A percentile compares a stretch with the other conserved stretches of the same genome.
Conservation (phyloP, 352 stramenopile species). For the Phytopythium kandeliae region DNA sequence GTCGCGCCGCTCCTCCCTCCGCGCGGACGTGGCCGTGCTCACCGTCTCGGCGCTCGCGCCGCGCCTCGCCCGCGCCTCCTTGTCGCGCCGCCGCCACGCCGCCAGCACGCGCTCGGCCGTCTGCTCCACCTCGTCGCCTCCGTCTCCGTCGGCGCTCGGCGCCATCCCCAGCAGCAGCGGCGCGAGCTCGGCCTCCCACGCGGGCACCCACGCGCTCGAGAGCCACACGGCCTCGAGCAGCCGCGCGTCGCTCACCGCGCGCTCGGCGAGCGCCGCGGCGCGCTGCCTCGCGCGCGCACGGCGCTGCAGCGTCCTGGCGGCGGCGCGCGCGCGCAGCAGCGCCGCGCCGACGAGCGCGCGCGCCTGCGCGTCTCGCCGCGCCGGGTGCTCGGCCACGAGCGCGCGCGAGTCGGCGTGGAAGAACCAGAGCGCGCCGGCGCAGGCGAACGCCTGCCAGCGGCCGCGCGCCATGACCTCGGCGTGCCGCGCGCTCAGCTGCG, state of each 20-base stretch:
- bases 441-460: slow-evolving; percentile 63
- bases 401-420: slow-evolving; percentile 29
- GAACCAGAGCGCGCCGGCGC: slow-evolving; percentile 55
- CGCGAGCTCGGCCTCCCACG: slow-evolving; percentile 5
- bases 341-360: slow-evolving; percentile 33
- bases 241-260: slow-evolving; percentile 7
- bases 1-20: background rate
- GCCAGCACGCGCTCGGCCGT: slow-evolving; percentile 7
- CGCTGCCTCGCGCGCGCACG: slow-evolving; percentile 13
- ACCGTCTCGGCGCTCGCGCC: background rate
- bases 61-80: no score
- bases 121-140: no score
- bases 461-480: slow-evolving; percentile 38
- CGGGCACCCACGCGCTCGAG: slow-evolving; percentile 6
- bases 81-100: background rate
- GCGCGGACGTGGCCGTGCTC: background rate
- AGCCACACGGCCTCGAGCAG: slow-evolving; percentile 17
- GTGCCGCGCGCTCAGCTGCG: slow-evolving; percentile 34
- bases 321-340: slow-evolving; percentile 31
- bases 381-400: slow-evolving; percentile 50
- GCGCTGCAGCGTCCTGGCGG: slow-evolving; percentile 32
- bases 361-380: slow-evolving; percentile 38
- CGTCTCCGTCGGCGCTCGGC: no score
- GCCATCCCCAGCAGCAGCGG: background rate
- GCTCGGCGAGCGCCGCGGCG: slow-evolving; percentile 2